Percentiles rank a stretch among this genome's conserved stretches.
phyloP scores from a whole-genome alignment of 2,329 filamentous ascomycete genomes.

The Penicillium concentricum region DNA sequence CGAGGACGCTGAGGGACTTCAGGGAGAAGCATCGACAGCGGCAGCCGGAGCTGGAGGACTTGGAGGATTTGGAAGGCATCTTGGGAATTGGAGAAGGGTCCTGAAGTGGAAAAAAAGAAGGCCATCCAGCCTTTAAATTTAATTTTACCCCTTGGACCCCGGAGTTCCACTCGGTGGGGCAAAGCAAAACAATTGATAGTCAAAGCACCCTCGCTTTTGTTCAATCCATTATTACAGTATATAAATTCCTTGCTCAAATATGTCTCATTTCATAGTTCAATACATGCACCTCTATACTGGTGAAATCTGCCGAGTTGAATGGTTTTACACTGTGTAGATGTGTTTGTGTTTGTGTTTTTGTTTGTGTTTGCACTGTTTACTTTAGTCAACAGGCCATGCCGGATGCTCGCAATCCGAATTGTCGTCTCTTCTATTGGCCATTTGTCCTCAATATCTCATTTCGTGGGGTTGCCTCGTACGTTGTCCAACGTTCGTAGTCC shows the following conservation, averaged over 20 bases:
- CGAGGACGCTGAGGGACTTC: conserved; percentile 32
- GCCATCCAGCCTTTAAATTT: conserved; percentile 9
- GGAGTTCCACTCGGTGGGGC: conserved; percentile 17
- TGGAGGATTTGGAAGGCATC: conserved; percentile 28
- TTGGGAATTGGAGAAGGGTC: conserved; percentile 5
- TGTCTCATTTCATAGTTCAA: background rate
- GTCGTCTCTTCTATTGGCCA: conserved; percentile 11
- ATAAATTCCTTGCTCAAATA: background rate
- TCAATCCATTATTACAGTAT: background rate
- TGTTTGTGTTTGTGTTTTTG: too few species aligned
- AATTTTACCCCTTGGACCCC: conserved; percentile 16
- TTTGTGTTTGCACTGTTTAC: conserved; percentile 2
- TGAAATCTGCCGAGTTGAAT: background rate
- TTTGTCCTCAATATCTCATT: background rate
- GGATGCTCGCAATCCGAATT: conserved; percentile 23
- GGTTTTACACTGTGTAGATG: background rate
- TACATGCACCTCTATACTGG: background rate
- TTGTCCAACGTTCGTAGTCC: background rate
- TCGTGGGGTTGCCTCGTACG: background rate
- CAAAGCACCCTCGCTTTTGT: background rate
- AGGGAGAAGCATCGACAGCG: conserved; percentile 29
- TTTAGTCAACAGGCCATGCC: conserved; percentile 20
- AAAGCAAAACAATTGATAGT: conserved; percentile 3
- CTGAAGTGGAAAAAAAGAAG: background rate
- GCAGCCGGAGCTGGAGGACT: conserved; percentile 20